Base-by-base conservation (phyloP, 345 rosid genomes). In the Noccaea bulbosa region DNA sequence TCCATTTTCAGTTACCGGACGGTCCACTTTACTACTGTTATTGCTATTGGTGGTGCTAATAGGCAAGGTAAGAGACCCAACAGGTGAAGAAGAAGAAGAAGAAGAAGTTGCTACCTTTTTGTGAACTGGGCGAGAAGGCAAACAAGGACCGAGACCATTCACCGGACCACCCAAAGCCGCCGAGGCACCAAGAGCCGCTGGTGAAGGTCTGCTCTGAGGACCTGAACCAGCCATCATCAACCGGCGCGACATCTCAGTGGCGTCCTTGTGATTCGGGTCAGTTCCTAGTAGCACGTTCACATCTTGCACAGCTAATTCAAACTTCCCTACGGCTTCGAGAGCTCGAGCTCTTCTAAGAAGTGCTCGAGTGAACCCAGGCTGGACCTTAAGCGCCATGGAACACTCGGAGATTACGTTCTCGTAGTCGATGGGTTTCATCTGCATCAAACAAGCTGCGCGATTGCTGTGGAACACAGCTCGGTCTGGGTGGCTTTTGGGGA, bases 151-250 rank as follows among this genome's bases (percentile, higher is more conserved):
- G 53, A 91, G 91, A 12, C 97, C 99, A 64, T 79, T 79, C 48
- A 91, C 81, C 0, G 99, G 99, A 4, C 97, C 91, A 20, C 99
- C 99, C 17, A 95, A 85, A 12, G 93, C 93, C 1, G 97, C 99
- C 11, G 97, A 94, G 22, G 97, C 99, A 49, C 99, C 99, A 8
- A 94, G 85, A n/a, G 97, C 97, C 40, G 99, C 99, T 4, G 97
- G 97, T 24, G 99, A 91, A 5, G 99, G 99, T 5, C 93, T 84
- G 62, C 99, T 91, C 83, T 93, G 96, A 33, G 90, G 85, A 20
- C 96, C 89, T 63, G 86, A 72, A 5, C 84, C 88, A 65, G 89
- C 83, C 56, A 83, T 85, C 77, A 51, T 62, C 0, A 94, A 76
- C 71, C 93, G 80, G 54, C 65, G 74, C 0, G 88, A 81, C 69